Evolutionary conservation across 2,329 filamentous ascomycete species (phyloP), one percentile per base, ranked within the genome.

Genomic region (Paecilomyces variotii): DNA sequence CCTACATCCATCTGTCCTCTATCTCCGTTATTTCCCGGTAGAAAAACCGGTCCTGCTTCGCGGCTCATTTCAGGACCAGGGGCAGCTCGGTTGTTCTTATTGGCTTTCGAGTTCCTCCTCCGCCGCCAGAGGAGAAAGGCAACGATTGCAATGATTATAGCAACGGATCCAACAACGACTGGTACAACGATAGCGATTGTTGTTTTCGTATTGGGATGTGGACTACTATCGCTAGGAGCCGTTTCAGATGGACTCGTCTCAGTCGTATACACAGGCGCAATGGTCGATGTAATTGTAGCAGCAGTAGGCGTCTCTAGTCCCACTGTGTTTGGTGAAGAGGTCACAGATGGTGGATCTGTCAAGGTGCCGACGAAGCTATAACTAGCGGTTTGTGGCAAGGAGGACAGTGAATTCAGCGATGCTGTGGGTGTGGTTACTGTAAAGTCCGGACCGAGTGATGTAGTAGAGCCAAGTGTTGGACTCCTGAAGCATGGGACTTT

Each of bases 81-180:
- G 32, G n/a, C 53, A 5, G 19, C 54, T 25, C 24, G 28, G 53
- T 35, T 54, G 4, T 10, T 26, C 19, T 55, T 39, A 14, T 9
- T 52, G 24, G 2, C 12, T n/a, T 25, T 39, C 32, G 19, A 5
- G 27, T 56, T 52, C 27, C 49, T 28, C 54, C 50, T 24, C 11
- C 35, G 34, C 14, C 54, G 19, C 54, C 54, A 45, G 14, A 56
- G 12, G 28, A 72, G 53, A 62, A 70, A 67, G 59, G 68, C 65
- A 3, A 68, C 14, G 6, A 71, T 39, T 0, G 62, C 64, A 26
- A 60, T 58, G 52, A 73, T 59, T 19, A 68, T 30, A 5, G 50
- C 9, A 14, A 45, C 2, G 19, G 30, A 34, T 24, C 30, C 28
- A 12, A 56, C 34, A 11, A n/a, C 25, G 11, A 56, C 54, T 1